phyloP scores from a whole-genome alignment of 768 basidiomycete species.

The Trametes elegans region DNA sequence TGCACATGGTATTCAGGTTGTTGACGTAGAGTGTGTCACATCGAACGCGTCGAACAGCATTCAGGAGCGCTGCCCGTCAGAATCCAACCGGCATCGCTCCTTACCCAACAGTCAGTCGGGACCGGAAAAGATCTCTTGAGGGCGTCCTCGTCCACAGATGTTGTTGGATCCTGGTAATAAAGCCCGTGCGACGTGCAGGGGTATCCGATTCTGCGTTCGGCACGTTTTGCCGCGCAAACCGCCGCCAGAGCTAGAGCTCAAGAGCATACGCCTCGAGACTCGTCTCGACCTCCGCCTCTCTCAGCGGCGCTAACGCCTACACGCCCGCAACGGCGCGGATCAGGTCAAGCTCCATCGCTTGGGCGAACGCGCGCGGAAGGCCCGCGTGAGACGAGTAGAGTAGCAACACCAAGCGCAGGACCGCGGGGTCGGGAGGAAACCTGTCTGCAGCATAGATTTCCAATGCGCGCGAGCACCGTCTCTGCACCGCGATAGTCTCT shows the following conservation, averaged over 20 bases:
- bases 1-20: too few relatives aligned
- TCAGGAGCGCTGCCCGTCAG: too few relatives aligned
- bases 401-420: conserved; percentile 20
- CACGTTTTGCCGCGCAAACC: background rate
- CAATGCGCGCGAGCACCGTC: too few relatives aligned
- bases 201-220: background rate
- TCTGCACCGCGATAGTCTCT: too few relatives aligned
- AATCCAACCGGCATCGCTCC: background rate
- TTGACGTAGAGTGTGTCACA: too few relatives aligned
- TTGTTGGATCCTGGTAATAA: background rate
- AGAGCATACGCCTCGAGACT: background rate
- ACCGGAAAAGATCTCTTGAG: background rate
- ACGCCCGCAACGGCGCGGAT: conserved; percentile 29
- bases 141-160: background rate
- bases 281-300: conserved; percentile 20
- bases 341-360: conserved; percentile 25
- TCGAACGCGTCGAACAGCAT: too few relatives aligned
- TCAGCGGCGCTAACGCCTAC: conserved; percentile 25
- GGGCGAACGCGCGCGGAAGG: conserved; percentile 26
- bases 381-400: conserved; percentile 20
- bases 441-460: background rate
- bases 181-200: conserved; percentile 1
- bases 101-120: background rate
- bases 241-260: background rate
- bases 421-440: conserved; percentile 1